These are phyloP conservation scores for Epithemia pelagica DNA, from an alignment of 108 stramenopile species.

Conservation along the genomic window DNA sequence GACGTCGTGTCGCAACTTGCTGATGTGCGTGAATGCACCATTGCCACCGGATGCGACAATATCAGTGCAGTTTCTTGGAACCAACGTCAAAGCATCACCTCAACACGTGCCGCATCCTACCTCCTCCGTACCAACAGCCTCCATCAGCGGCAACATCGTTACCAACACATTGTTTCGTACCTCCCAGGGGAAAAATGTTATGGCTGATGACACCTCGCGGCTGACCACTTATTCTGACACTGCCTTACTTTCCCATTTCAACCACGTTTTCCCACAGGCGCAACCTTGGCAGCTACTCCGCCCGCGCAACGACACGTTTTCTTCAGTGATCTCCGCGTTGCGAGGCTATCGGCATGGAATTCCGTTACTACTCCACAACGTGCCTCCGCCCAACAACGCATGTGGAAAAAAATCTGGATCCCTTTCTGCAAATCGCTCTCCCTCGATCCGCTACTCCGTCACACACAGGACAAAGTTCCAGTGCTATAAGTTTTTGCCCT, in stretches of 20 bases:
- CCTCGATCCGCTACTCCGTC: not conserved
- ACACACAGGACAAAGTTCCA: not conserved
- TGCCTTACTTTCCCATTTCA: not conserved
- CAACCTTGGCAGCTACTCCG: not conserved
- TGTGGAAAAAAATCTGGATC: not conserved
- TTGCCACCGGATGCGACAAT: not conserved
- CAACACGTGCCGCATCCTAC: not conserved
- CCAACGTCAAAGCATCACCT: not conserved
- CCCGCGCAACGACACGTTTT: not conserved
- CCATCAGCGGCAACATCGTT: not conserved
- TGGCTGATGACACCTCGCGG: not conserved
- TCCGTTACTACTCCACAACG: not conserved
- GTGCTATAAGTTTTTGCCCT: not conserved
- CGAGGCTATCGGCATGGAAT: not conserved
- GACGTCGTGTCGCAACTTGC: not conserved
- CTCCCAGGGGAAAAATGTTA: not conserved
- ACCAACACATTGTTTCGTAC: not conserved
- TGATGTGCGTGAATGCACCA: not conserved
- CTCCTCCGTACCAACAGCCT: not conserved
- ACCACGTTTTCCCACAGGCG: not conserved
- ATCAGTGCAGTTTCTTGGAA: not conserved
- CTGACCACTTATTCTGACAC: not conserved
- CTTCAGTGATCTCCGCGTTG: not conserved
- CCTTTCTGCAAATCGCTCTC: not conserved
- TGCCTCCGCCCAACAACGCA: not conserved